Base-by-base conservation (phyloP, 108 stramenopile species). In the Pseudonitzschia multiseries region DNA sequence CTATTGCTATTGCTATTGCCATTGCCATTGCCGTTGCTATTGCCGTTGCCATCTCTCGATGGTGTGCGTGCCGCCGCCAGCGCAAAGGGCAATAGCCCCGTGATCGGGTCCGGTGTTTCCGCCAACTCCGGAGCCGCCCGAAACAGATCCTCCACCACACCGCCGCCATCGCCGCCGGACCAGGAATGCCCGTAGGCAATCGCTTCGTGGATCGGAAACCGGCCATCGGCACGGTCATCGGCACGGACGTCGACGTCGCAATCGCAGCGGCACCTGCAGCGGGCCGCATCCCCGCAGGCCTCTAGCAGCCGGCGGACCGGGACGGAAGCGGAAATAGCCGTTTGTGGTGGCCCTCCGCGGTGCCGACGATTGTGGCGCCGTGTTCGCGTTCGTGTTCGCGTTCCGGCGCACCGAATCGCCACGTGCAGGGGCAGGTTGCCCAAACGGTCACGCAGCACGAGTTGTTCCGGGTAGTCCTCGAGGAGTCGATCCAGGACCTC, bases 41-140 rank as follows among this genome's bases (percentile, higher is more conserved):
- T n/a, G n/a, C n/a, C n/a, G n/a, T n/a, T n/a, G n/a, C n/a, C n/a
- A n/a, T 48, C 46, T 14, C 18, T 48, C 1, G 9, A 48, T 8
- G 18, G 14, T 56, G 12, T 26, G 21, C 54, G 10, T 2, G 4
- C 42, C 8, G 79, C 78, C 41, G 84, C 81, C 9, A 85, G 75
- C 71, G 79, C 75, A 57, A 86, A 86, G 4, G 85, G 85, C 61
- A 70, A 86, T 17, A 86, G 63, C 24, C 64, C 61, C 32, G 82
- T 78, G 21, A 74, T 32, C 10, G 85, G 85, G 62, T 83, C 81
- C 43, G 27, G 67, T 14, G 68, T 22, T 0, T 48, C 29, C 22
- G 74, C 22, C 9, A 73, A 57, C 44, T 62, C 68, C 8, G 79
- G 79, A 31, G 72, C 73, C 1, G 76, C 69, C 20, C 27, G 44